Evolutionary conservation across 257 asterid genomes (phyloP).

Genomic region (Nemophila menziesii): DNA sequence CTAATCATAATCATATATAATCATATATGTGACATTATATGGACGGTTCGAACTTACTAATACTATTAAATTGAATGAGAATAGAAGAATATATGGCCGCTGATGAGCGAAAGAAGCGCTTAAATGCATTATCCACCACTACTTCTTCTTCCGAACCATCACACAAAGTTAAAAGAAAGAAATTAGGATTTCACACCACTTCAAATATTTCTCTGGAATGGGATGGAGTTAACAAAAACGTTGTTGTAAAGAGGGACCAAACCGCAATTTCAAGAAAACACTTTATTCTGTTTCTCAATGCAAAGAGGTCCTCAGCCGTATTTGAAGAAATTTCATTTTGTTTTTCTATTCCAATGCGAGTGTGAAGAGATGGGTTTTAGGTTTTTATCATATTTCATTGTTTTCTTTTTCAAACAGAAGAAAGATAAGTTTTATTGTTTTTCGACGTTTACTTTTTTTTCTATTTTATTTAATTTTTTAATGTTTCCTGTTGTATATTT

Average conservation of each 20-base stretch:
- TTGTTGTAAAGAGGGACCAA: conserved; percentile 80
- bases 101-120: conserved; percentile 61
- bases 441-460: too few relatives aligned
- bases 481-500: too few relatives aligned
- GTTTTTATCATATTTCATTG: too few relatives aligned
- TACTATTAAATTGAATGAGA: too few relatives aligned
- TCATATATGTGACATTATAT: not conserved
- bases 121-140: conserved; percentile 41
- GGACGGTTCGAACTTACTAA: not conserved
- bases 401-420: too few relatives aligned
- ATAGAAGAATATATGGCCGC: conserved; percentile 80
- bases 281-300: conserved; percentile 43
- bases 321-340: too few relatives aligned
- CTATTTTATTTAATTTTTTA: too few relatives aligned
- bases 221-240: conserved; percentile 64
- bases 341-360: too few relatives aligned
- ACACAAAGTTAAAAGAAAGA: conserved; percentile 48
- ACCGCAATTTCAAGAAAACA: conserved; percentile 64
- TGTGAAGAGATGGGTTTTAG: too few relatives aligned
- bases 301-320: too few relatives aligned
- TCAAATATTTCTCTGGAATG: conserved; percentile 65
- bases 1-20: not conserved
- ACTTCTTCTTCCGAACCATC: conserved; percentile 42
- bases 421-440: too few relatives aligned
- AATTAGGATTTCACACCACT: conserved; percentile 37